A percentile compares a stretch with the other conserved stretches of the same genome.
phyloP scores from a whole-genome alignment of 75 land plant genomes.

The Cupressus sempervirens region DNA sequence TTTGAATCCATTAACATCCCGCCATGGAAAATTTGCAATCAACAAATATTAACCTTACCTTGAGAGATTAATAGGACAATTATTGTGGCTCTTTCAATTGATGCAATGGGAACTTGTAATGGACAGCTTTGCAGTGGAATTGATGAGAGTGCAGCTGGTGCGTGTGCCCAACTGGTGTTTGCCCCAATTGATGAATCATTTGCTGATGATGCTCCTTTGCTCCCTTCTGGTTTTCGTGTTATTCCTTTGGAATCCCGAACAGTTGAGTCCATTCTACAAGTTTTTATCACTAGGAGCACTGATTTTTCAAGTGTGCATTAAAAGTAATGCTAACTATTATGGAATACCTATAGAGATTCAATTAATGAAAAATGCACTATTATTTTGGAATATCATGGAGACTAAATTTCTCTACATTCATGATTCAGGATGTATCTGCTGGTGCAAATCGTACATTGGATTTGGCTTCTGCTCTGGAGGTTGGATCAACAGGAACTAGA shows the following conservation, averaged over 20 bases:
- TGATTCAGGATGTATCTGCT: conserved; percentile 12
- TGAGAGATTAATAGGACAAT: background rate
- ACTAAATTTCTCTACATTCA: background rate
- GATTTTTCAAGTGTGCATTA: background rate
- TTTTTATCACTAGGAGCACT: background rate
- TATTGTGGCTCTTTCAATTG: background rate
- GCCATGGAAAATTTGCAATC: background rate
- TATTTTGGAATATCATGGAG: background rate
- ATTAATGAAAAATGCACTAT: background rate
- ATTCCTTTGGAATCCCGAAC: conserved; percentile 68
- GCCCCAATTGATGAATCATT: conserved; percentile 88
- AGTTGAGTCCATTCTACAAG: conserved; percentile 31
- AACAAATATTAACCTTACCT: background rate
- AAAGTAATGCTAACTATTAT: background rate
- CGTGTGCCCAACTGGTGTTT: conserved; percentile 84
- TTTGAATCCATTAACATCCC: background rate
- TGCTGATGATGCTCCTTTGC: conserved; percentile 75
- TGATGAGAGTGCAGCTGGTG: conserved; percentile 76
- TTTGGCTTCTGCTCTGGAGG: conserved; percentile 78
- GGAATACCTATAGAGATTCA: background rate
- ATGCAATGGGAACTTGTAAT: background rate
- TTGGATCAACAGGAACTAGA: conserved; percentile 36
- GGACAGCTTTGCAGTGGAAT: conserved; percentile 78
- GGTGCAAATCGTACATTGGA: conserved; percentile 57
- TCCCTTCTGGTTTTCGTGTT: conserved; percentile 89